phyloP scores from a whole-genome alignment of 176 grass and related monocot species.

The Oryza nivara region DNA sequence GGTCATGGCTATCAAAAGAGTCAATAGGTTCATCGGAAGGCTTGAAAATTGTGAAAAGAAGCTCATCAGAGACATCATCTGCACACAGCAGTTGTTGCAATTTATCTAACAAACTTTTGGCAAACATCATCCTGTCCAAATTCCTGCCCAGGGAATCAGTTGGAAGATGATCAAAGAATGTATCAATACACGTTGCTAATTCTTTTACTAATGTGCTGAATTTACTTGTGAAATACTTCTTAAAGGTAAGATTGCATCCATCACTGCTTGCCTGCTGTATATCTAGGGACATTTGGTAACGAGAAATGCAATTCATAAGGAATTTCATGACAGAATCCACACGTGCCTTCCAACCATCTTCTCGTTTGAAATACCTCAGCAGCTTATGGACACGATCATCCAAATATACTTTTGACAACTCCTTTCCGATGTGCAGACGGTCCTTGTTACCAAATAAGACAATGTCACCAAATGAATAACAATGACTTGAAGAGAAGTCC shows the following conservation, averaged over 20 bases:
- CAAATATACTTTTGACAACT: constrained; percentile 64
- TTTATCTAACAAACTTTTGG: constrained; percentile 48
- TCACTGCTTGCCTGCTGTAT: constrained; percentile 28
- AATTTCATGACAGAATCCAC: constrained; percentile 56
- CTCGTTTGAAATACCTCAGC: constrained; percentile 42
- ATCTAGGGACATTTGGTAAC: constrained; percentile 46
- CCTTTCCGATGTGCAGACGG: constrained; percentile 56
- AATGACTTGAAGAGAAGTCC: constrained; percentile 33
- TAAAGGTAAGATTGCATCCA: constrained; percentile 35
- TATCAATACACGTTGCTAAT: constrained; percentile 47
- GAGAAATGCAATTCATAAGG: constrained; percentile 50
- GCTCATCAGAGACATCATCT: constrained; percentile 51
- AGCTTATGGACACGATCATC: constrained; percentile 65
- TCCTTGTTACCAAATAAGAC: constrained; percentile 87
- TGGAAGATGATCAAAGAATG: constrained; percentile 61
- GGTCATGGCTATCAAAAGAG: constrained; percentile 36
- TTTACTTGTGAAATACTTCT: constrained; percentile 52
- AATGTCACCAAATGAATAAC: constrained; percentile 65
- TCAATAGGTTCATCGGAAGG: constrained; percentile 41
- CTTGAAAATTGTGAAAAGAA: constrained; percentile 56
- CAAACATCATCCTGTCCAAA: constrained; percentile 51
- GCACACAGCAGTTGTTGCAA: constrained; percentile 44
- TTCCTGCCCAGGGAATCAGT: constrained; percentile 47
- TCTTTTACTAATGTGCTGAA: constrained; percentile 45
- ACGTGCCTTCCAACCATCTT: constrained; percentile 57